Conservation (phyloP, 306 rosid species). For the Vigna nakashimae region DNA sequence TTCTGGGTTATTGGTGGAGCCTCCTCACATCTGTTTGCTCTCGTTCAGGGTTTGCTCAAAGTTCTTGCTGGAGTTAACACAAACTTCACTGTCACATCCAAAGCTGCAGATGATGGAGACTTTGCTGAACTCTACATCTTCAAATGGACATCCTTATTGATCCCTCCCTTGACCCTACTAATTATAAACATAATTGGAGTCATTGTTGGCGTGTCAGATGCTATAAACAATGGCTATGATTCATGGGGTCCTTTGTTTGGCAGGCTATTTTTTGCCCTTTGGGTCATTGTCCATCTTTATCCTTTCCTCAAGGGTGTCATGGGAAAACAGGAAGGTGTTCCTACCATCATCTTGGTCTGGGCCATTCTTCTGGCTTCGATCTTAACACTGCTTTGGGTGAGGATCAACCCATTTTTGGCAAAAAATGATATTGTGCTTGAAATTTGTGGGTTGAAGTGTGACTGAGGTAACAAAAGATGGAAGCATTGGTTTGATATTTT, state of each 20-base stretch:
- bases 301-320: constrained; percentile 94
- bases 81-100: constrained; percentile 91
- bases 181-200: constrained; percentile 88
- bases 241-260: constrained; percentile 96
- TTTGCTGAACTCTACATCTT: constrained; percentile 90
- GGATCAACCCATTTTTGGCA: constrained; percentile 83
- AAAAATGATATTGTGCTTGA: constrained; percentile 72
- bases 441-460: constrained; percentile 87
- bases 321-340: constrained; percentile 87
- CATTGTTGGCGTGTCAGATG: constrained; percentile 81
- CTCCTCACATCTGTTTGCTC: constrained; percentile 88
- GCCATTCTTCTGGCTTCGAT: constrained; percentile 85
- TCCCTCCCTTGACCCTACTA: constrained; percentile 82
- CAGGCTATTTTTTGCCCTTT: constrained; percentile 78
- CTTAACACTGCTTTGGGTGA: constrained; percentile 82
- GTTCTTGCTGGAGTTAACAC: constrained; percentile 94
- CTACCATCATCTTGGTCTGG: constrained; percentile 91
- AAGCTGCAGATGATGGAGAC: constrained; percentile 87
- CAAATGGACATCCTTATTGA: constrained; percentile 87
- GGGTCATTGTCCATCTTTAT: constrained; percentile 94
- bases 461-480: constrained; percentile 38
- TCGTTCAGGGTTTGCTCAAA: constrained; percentile 89
- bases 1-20: constrained; percentile 96
- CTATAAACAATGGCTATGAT: constrained; percentile 94
- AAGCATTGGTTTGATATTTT: constrained; percentile 40